Base-by-base conservation (phyloP, 306 rosid genomes). In the Begonia masoniana region DNA sequence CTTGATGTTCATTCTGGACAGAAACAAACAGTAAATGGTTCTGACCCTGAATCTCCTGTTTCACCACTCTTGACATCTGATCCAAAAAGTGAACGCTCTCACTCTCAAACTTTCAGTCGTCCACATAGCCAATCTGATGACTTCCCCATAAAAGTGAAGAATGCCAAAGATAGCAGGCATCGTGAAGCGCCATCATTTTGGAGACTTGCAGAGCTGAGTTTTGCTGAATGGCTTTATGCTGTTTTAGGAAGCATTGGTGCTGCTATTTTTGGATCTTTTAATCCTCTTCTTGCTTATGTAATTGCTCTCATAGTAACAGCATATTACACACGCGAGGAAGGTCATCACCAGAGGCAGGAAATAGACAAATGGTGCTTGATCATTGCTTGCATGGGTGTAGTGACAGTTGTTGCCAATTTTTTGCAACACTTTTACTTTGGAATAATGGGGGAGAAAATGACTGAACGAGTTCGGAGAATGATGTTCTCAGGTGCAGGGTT, bases 391-490 rank as follows among this genome's bases (percentile, higher is more conserved):
- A 92, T 92, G 96, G 99, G 99, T 53, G 42, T 92, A 42, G 93
- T 86, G 60, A 92, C 99, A 43, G 99, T 92, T 36, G 72, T 92
- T 66, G 99, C 99, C 76, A 92, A 92, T 74, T 92, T 92, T 72
- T 73, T 92, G 75, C 99, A 92, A 75, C 99, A 92, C 76, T 92
- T 92, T 74, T 92, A 92, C 81, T 92, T 92, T 57, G 99, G 99
- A 59, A 92, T 92, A 49, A 92, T 92, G 99, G 99, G 99, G 61
- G 99, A 92, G 84, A 92, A 92, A 76, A 92, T 92, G 99, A 92
- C 99, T 10, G 99, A 92, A 61, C 82, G 99, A 61, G 99, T 92
- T 69, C 76, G 99, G 66, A 92, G 99, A 92, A 92, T 92, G 99
- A 92, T 92, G 99, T 92, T 92, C 64, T 92, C 99, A 79, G 99